phyloP scores from a whole-genome alignment of 2,329 filamentous ascomycete genomes.

The Passalora sequoiae region DNA sequence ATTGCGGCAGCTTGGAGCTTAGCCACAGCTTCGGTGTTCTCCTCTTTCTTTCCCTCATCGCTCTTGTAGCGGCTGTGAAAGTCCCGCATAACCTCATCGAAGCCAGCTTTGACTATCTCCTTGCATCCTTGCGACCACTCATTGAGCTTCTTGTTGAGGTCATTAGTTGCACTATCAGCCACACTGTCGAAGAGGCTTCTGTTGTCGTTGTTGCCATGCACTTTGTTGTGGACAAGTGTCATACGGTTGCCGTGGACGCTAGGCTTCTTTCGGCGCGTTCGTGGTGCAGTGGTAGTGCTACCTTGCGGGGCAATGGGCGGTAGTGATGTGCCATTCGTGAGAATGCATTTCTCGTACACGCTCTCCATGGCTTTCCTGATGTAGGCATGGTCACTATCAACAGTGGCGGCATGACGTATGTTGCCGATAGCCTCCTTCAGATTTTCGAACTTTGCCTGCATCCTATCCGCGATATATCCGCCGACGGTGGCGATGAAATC shows the following conservation, averaged over 20 bases:
- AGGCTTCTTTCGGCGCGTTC: neutral
- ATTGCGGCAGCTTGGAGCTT: neutral
- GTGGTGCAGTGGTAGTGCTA: neutral
- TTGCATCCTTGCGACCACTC: neutral
- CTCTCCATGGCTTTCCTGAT: constrained; percentile 1
- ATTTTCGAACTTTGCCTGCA: too few species aligned
- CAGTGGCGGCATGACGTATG: neutral
- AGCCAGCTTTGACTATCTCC: neutral
- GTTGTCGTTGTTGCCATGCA: neutral
- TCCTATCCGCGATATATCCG: neutral
- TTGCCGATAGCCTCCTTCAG: too few species aligned
- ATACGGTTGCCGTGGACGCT: neutral
- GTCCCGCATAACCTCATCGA: neutral
- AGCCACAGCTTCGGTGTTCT: neutral
- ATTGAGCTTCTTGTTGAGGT: neutral
- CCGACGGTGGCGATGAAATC: neutral
- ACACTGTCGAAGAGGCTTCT: neutral
- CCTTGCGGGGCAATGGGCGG: neutral
- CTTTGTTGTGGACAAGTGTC: neutral
- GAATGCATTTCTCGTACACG: neutral
- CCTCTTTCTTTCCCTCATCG: neutral
- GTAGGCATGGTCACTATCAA: neutral
- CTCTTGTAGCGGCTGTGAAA: neutral
- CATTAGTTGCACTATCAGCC: neutral
- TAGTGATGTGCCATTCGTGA: neutral